Base-by-base conservation (phyloP, 768 basidiomycete species). In the Tulasnella sp. region DNA sequence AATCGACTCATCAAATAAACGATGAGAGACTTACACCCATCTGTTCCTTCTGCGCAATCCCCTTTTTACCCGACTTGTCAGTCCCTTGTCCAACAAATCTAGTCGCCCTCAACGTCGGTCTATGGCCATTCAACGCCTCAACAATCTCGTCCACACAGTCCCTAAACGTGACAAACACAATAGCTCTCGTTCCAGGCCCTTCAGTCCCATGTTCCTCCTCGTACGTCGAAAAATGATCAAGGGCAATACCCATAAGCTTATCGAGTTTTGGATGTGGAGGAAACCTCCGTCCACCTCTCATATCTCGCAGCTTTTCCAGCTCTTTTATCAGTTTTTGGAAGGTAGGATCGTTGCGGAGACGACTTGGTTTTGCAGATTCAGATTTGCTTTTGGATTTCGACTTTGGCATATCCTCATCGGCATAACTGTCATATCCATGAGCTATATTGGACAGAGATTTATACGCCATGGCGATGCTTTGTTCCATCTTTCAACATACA, bases 111-210 rank as follows among this genome's bases (percentile, higher is more conserved):
- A 99, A 74, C 37, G 95, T 65, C 0, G 88, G 90, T 7, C 72
- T 66, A 49, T 92, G 81, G 37, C 71, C 67, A 59, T 87, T 83
- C 48, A 99, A 68, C 39, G 78, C 72, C 35, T 79, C 76, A 19
- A 92, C 85, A 35, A 98, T 79, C 65, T 96, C 91, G 53, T 92
- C 86, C 9, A 98, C 89, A 31, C 81, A 86, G 47, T 85, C 79
- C 51, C 95, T 72, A 63, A 77, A 92, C n/a, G 84, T 81, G 46
- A 83, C 83, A 62, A 98, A 99, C 15, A 99, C 86, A 83, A 98
- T 99, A 16, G 82, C 86, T 55, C 81, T 74, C 1, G 88, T 88
- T 9, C 60, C 60, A 4, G 55, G 56, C 6, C 55, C 53, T 9
- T 47, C 54, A 4, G 49, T 41, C 15, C 43, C 52, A 31, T 45